phyloP scores from a whole-genome alignment of 2,329 filamentous ascomycete genomes.

The Chrysosphaeria jannelii region DNA sequence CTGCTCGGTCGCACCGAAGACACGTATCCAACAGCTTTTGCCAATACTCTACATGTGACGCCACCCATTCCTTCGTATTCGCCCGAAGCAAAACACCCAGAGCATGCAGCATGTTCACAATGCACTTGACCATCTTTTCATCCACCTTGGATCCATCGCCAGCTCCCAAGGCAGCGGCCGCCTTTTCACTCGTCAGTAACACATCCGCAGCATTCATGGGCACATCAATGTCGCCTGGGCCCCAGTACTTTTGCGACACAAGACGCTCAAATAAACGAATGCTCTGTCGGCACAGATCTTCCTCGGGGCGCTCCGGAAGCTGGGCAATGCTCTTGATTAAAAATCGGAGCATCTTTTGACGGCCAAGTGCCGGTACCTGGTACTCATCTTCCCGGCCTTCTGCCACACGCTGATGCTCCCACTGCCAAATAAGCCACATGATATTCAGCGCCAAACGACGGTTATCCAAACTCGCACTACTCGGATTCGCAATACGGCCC shows the following conservation, averaged over 20 bases:
- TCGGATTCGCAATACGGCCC: constrained; percentile 53
- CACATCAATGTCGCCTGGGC: constrained; percentile 68
- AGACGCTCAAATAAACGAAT: constrained; percentile 58
- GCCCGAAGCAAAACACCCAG: constrained; percentile 68
- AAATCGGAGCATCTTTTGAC: constrained; percentile 73
- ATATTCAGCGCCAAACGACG: constrained; percentile 77
- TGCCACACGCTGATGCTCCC: constrained; percentile 62
- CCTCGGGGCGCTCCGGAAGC: constrained; percentile 55
- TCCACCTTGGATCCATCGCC: constrained; percentile 17
- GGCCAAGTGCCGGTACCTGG: constrained; percentile 31
- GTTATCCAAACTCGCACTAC: constrained; percentile 59
- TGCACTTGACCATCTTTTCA: constrained; percentile 57
- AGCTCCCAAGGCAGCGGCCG: constrained; percentile 24
- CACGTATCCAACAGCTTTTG: constrained; percentile 79
- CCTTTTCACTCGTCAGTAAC: constrained; percentile 57
- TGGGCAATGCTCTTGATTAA: constrained; percentile 85
- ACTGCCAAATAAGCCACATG: constrained; percentile 71
- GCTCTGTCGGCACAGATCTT: constrained; percentile 64
- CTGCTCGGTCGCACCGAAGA: constrained; percentile 61
- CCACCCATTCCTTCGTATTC: constrained; percentile 73
- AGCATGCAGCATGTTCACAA: constrained; percentile 83
- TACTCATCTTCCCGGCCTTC: constrained; percentile 34
- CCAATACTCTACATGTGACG: constrained; percentile 42
- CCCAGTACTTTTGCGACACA: constrained; percentile 68
- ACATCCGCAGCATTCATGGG: constrained; percentile 75